Evolutionary conservation across 78 protist species (phyloP).

Genomic region (Polysphondylium violaceum): DNA sequence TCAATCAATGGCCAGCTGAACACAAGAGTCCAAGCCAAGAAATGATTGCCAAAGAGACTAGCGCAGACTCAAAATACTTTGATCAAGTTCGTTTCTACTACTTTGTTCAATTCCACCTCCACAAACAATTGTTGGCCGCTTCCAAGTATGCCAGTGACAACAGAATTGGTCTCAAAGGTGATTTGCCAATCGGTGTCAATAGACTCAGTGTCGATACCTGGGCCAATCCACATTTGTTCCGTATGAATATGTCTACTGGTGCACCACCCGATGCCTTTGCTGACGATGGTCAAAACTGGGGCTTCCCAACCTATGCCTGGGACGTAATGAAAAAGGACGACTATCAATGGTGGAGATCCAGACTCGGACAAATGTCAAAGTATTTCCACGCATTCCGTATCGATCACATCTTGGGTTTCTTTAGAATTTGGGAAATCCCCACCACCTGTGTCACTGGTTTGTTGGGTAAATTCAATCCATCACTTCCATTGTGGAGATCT

Average conservation of each 20-base stretch:
- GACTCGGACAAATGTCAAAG: slow-evolving; percentile 86
- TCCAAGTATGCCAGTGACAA: slow-evolving; percentile 53
- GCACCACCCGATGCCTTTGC: slow-evolving; percentile 95
- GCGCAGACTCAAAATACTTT: slow-evolving; percentile 42
- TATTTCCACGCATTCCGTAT: slow-evolving; percentile 93
- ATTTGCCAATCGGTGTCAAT: slow-evolving; percentile 94
- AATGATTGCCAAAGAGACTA: slow-evolving; percentile 31
- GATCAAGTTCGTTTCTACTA: slow-evolving; percentile 72
- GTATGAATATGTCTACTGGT: slow-evolving; percentile 85
- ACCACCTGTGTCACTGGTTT: slow-evolving; percentile 67
- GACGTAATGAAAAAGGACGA: slow-evolving; percentile 86
- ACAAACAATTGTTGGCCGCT: slow-evolving; percentile 85
- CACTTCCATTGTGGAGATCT: slow-evolving; percentile 71
- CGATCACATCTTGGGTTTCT: slow-evolving; percentile 95
- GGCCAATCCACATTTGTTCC: slow-evolving; percentile 81
- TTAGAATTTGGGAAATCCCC: slow-evolving; percentile 94
- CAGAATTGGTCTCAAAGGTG: slow-evolving; percentile 92
- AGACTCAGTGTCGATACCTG: slow-evolving; percentile 86
- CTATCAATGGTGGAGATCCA: slow-evolving; percentile 92
- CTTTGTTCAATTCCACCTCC: slow-evolving; percentile 89
- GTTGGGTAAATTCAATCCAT: slow-evolving; percentile 86
- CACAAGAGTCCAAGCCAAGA: slow-evolving; percentile 5
- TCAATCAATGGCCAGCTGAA: slow-evolving; percentile 74
- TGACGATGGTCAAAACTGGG: slow-evolving; percentile 95
- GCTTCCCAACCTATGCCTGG: slow-evolving; percentile 96